Conservation (phyloP, 345 rosid genomes). For the Eucalyptus viminalis region DNA sequence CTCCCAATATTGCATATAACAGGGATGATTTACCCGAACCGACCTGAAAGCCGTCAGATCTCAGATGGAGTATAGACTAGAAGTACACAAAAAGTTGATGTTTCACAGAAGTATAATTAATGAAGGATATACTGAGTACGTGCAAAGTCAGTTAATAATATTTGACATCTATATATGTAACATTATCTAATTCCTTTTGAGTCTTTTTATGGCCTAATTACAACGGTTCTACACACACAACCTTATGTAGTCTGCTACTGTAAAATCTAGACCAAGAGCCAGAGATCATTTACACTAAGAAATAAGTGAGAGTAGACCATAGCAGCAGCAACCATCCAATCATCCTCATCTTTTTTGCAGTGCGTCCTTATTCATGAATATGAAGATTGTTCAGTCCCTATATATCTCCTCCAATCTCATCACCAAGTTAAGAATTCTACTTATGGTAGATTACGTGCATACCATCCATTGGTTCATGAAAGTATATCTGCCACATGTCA, state of each 20-base stretch:
- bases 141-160: not conserved
- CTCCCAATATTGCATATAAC: constrained; percentile 62
- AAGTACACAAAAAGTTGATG: not conserved
- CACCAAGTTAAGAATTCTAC: not conserved
- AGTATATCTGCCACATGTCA: not conserved
- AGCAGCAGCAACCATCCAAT: not conserved
- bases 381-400: not conserved
- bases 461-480: not conserved
- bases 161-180: not conserved
- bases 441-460: not conserved
- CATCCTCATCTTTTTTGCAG: not conserved
- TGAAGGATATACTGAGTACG: not conserved
- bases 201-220: not conserved
- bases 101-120: not conserved
- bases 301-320: not conserved
- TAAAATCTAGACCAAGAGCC: not conserved
- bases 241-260: not conserved
- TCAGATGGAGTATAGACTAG: not conserved
- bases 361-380: not conserved
- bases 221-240: not conserved
- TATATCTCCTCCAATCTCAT: not conserved
- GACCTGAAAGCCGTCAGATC: constrained; percentile 38
- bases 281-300: not conserved
- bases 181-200: not conserved
- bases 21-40: constrained; percentile 96